phyloP scores from a whole-genome alignment of 225 moss, liverwort and hornwort species.

The Rhytidiadelphus loreus region DNA sequence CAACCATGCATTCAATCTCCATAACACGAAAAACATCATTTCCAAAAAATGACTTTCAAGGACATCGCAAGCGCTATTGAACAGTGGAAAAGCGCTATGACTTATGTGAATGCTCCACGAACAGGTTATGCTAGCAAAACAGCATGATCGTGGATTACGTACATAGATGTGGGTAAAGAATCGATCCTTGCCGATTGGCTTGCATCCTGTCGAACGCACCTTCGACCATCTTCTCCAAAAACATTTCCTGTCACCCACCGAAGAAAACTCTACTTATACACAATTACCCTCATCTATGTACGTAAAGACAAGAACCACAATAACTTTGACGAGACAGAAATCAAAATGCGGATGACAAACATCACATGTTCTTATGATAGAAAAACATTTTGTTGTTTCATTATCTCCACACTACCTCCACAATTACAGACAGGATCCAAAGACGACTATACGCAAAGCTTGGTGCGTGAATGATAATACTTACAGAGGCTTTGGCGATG shows the following conservation, averaged over 20 bases:
- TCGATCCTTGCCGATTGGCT: slow-evolving; percentile 39
- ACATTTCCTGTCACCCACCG: slow-evolving; percentile 56
- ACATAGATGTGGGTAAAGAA: slow-evolving; percentile 60
- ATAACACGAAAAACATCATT: background rate
- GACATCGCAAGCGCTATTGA: background rate
- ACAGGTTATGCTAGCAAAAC: background rate
- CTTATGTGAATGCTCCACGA: background rate
- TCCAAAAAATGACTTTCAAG: background rate
- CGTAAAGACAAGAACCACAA: background rate
- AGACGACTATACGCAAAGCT: background rate
- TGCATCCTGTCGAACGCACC: slow-evolving; percentile 78
- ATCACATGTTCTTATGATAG: background rate
- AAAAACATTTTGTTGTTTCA: background rate
- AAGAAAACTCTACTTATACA: background rate
- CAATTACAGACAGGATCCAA: background rate
- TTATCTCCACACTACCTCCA: background rate
- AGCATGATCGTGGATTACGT: background rate
- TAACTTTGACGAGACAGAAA: background rate
- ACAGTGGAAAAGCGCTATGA: background rate
- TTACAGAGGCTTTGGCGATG: slow-evolving; percentile 91
- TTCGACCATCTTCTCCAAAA: slow-evolving; percentile 92
- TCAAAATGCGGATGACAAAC: background rate
- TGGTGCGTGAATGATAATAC: background rate
- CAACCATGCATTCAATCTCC: background rate
- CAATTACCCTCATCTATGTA: too few relatives aligned